Evolutionary conservation across 2,329 filamentous ascomycete species (phyloP), one percentile per base, ranked within the genome.

Genomic region (Cladorrhinum sp.): DNA sequence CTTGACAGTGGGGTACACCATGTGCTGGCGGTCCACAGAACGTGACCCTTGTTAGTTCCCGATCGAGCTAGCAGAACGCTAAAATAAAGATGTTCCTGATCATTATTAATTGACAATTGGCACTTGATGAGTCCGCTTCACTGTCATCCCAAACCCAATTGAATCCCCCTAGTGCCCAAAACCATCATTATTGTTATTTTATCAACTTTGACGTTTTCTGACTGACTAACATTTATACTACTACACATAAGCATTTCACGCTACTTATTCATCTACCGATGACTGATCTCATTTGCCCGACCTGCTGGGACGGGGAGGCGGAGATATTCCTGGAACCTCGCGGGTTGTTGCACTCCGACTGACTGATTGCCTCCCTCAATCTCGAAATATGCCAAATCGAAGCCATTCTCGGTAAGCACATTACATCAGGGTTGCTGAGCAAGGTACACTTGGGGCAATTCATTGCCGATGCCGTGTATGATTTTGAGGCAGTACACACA

Each of bases 21-120:
- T 60, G 63, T 59, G 59, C 61, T 63, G 61, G 61, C 51, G 24
- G 58, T 51, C 63, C 61, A 61, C 61, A 18, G 16, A 45, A 45
- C 8, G 36, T 29, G 49, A 32, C 20, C 53, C 57, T 10, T 23
- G 27, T 20, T 32, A 2, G 29, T 41, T 22, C 38, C 59, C n/a
- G 29, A 60, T 58, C 29, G 1, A 49, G 61, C 12, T 60, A 63
- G 50, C 20, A 22, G 32, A 13, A 23, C 23, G 24, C 55, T 27
- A 57, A 25, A 53, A 54, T 24, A 57, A 59, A 56, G 25, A 52
- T 52, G 29, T 50, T 41, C 9, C 32, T 55, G 13, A 45, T 45
- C 23, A 55, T 41, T 18, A 38, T 41, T 38, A 50, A 27, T 50
- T 50, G 48, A 20, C 23, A 51, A 27, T 29, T 52, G 24, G n/a